phyloP scores from a whole-genome alignment of 225 moss, liverwort and hornwort genomes.

The Bryoerythrophyllum caledonicum region DNA sequence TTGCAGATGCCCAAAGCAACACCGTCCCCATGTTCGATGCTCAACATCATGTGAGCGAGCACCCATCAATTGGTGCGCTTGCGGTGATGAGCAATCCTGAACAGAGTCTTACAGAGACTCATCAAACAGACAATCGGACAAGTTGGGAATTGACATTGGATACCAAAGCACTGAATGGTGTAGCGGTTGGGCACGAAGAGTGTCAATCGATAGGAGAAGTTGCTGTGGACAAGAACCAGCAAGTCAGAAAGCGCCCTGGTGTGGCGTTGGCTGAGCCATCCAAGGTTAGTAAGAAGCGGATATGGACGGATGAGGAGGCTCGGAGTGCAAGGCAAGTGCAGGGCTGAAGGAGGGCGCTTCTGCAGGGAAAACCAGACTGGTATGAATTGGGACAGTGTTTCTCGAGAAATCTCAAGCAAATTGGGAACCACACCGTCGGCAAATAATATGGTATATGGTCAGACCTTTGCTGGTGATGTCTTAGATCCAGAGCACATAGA shows the following conservation, averaged over 20 bases:
- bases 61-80: background rate
- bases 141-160: too few relatives aligned
- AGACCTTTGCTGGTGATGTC: too few relatives aligned
- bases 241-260: background rate
- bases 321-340: background rate
- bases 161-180: background rate
- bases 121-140: background rate
- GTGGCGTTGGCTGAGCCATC: rapidly evolving
- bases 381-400: background rate
- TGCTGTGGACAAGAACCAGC: rapidly evolving
- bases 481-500: too few relatives aligned
- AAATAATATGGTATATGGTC: too few relatives aligned
- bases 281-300: background rate
- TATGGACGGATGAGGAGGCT: background rate
- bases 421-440: background rate
- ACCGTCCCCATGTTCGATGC: background rate
- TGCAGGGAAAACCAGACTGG: rapidly evolving
- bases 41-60: rapidly evolving
- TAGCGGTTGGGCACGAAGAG: rapidly evolving
- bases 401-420: rapidly evolving
- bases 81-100: background rate
- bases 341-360: background rate
- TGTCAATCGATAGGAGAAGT: too few relatives aligned
- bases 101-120: background rate
- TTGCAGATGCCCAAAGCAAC: background rate